Base-by-base conservation (phyloP, 2,329 filamentous ascomycete genomes). In the Pseudopyricularia javanii region DNA sequence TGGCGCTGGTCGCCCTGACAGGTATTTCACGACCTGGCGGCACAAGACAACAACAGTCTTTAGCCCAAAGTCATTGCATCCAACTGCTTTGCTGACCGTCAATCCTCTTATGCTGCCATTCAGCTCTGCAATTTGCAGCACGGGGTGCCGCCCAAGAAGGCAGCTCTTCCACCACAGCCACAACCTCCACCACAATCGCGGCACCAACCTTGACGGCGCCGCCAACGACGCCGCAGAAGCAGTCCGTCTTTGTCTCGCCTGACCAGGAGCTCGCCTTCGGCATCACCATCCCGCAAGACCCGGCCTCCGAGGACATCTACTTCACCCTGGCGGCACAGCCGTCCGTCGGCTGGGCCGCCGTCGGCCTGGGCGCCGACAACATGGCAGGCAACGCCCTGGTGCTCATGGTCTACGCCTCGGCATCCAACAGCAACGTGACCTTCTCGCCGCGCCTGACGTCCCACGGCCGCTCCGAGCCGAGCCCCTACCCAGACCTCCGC, bases 391-490 rank as follows among this genome's bases (percentile, higher is more conserved):
- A 50, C 35, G 68, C 76, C 7, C 67, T 82, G 24, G 74, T 78
- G 54, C 70, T 81, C 47, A 70, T 82, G 59, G 64, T 74, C n/a
- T 82, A 83, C 65, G 64, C 68, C 47, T 73, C 72, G 53, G 61
- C 64, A 4, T 66, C 66, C 6, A 70, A 68, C 52, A 63, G 70
- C 51, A 75, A 76, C 56, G 70, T 80, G 53, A 82, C 76, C 26
- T 68, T 83, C 54, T 80, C 76, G 26, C 75, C 78, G 2, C 76
- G 79, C 50, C 61, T 75, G 32, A 67, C 71, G 34, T 66, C 68
- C 8, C 6, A 20, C 51, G 74, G 71, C 47, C 67, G 80, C 57
- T 70, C 69, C 57, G 79, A 83, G 61, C 79, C 79, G 9, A 62
- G 64, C 14, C 72, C 71, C 62, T 68, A 69, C 56, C 62, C 68